These are phyloP conservation scores for Acrodontium crateriforme DNA, from an alignment of 2,329 filamentous ascomycete genomes.

Conservation along the genomic window DNA sequence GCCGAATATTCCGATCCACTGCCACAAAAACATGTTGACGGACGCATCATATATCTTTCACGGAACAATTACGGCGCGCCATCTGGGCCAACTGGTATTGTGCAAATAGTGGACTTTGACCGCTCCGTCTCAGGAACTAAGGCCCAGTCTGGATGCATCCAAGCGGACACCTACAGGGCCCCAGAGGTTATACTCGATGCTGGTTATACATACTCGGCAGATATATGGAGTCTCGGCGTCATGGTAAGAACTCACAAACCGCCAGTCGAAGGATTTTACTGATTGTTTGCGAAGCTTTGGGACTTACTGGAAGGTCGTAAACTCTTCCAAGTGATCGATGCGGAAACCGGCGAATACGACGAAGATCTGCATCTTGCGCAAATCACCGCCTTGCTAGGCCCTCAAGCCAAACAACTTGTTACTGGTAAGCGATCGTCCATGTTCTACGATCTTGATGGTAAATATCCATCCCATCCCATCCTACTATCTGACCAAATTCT, in stretches of 20 bases:
- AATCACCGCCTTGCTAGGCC: slow-evolving; percentile 15
- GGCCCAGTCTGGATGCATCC: slow-evolving; percentile 6
- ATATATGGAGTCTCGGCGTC: slow-evolving; percentile 17
- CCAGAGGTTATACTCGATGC: slow-evolving; percentile 8
- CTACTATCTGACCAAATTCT: too few relatives aligned
- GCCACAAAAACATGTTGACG: slow-evolving; percentile 9
- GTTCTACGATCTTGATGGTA: slow-evolving; percentile 5
- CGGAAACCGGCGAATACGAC: slow-evolving; percentile 3
- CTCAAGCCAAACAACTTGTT: slow-evolving; percentile 8
- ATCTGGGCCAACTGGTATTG: slow-evolving; percentile 3
- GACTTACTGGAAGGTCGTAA: slow-evolving; percentile 10
- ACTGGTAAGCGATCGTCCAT: slow-evolving; percentile 1
- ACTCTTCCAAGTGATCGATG: slow-evolving; percentile 7
- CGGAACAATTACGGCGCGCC: slow-evolving; percentile 7
- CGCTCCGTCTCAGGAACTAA: slow-evolving; percentile 5
- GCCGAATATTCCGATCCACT: slow-evolving; percentile 6
- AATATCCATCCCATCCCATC: neutral
- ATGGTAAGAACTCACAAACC: slow-evolving; percentile 8
- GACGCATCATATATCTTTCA: slow-evolving; percentile 8
- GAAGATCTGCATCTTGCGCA: slow-evolving; percentile 12
- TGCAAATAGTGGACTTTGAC: slow-evolving; percentile 8
- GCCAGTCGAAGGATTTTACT: neutral
- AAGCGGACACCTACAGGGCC: slow-evolving; percentile 9
- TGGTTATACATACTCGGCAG: slow-evolving; percentile 11
- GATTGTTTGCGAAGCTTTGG: slow-evolving; percentile 6